phyloP scores from a whole-genome alignment of 2,329 filamentous ascomycete species.

The Neoarthrinium moseri region DNA sequence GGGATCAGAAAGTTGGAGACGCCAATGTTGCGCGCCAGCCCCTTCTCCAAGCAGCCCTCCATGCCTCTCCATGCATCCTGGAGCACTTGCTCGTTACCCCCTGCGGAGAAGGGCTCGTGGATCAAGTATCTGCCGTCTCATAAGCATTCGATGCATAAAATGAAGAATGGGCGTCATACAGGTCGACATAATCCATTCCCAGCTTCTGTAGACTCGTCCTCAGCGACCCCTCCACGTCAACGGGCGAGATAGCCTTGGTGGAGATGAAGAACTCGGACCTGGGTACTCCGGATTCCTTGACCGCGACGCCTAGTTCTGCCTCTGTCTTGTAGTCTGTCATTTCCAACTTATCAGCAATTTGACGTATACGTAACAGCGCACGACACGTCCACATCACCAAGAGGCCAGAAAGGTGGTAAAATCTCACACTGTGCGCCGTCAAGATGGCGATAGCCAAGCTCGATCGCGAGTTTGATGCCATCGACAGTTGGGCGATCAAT shows the following conservation, averaged over 20 bases:
- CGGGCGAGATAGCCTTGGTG: slow-evolving; percentile 50
- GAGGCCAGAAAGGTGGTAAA: too few species aligned
- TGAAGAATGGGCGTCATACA: slow-evolving; percentile 32
- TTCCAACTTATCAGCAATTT: too few species aligned
- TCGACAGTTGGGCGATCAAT: slow-evolving; percentile 1
- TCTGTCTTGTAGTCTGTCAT: slow-evolving; percentile 57
- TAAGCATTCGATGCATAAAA: too few species aligned
- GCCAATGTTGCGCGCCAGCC: slow-evolving; percentile 66
- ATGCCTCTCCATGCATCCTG: slow-evolving; percentile 58
- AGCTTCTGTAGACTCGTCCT: slow-evolving; percentile 60
- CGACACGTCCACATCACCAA: too few species aligned
- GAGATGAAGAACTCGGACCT: slow-evolving; percentile 66
- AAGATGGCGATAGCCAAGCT: slow-evolving; percentile 1
- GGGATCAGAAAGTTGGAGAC: slow-evolving; percentile 67
- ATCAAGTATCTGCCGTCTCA: slow-evolving; percentile 62
- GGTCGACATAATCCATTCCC: slow-evolving; percentile 66
- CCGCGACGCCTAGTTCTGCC: slow-evolving; percentile 66
- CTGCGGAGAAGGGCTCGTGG: slow-evolving; percentile 53
- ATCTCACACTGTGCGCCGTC: slow-evolving; percentile 4
- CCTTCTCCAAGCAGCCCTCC: slow-evolving; percentile 63
- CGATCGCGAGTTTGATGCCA: slow-evolving; percentile 2
- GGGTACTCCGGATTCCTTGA: slow-evolving; percentile 62
- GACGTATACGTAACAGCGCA: too few species aligned
- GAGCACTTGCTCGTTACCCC: slow-evolving; percentile 42
- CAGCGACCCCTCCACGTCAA: slow-evolving; percentile 48